Conservation (phyloP, 2,329 filamentous ascomycete species). For the Teratosphaeria nubilosa region DNA sequence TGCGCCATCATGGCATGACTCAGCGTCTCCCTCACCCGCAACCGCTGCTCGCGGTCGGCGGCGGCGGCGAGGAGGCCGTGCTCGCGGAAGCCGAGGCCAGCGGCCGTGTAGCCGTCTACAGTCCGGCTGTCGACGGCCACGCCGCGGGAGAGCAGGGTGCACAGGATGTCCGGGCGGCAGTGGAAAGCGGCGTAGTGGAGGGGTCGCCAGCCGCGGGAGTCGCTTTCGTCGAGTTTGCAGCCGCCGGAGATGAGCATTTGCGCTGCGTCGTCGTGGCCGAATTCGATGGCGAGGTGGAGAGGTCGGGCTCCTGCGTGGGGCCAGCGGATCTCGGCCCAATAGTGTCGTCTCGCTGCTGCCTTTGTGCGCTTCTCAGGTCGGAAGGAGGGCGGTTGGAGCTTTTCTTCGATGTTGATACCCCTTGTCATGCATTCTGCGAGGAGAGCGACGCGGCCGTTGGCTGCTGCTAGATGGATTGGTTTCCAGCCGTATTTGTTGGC, state of each 20-base stretch:
- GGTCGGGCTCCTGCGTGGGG: conserved; percentile 10
- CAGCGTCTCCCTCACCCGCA: conserved; percentile 4
- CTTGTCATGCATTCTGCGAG: conserved; percentile 9
- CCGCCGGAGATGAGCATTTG: conserved; percentile 10
- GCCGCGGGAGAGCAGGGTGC: conserved; percentile 6
- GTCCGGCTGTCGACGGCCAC: conserved; percentile 6
- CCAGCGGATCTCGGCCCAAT: conserved; percentile 13
- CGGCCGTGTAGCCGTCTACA: conserved; percentile 8
- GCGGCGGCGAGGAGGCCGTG: conserved; percentile 3
- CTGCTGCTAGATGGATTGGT: conserved; percentile 12
- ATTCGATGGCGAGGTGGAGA: conserved; percentile 12
- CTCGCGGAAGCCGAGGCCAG: conserved; percentile 9
- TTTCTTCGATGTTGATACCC: conserved; percentile 9
- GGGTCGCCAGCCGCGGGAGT: conserved; percentile 11
- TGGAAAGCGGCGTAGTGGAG: conserved; percentile 13
- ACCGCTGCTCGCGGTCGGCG: background rate
- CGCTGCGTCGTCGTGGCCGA: conserved; percentile 11
- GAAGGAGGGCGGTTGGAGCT: conserved; percentile 9
- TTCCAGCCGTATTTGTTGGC: conserved; percentile 12
- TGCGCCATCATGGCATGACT: background rate
- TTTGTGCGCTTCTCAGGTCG: conserved; percentile 12
- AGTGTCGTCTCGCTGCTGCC: conserved; percentile 7
- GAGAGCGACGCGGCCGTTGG: conserved; percentile 9
- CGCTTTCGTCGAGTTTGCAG: conserved; percentile 9
- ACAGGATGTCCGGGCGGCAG: conserved; percentile 9